These are phyloP conservation scores for Vigna angularis DNA, from an alignment of 306 rosid species.

Conservation along the genomic window DNA sequence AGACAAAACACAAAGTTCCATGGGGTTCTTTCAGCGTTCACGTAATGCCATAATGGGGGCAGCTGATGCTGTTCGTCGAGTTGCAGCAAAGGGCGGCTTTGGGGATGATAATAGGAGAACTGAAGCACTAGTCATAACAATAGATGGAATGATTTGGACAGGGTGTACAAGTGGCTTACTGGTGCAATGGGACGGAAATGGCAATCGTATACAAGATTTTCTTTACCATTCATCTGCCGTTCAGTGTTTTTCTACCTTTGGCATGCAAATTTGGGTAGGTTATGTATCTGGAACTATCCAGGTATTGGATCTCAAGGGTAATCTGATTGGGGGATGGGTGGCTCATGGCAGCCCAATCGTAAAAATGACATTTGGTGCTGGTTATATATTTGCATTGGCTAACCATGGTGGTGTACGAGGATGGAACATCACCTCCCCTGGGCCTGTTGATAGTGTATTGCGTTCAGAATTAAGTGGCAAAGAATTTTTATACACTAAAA, in stretches of 20 bases:
- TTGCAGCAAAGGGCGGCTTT: constrained; percentile 82
- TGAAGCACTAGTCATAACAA: constrained; percentile 73
- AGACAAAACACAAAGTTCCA: constrained; percentile 77
- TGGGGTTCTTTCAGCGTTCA: constrained; percentile 97
- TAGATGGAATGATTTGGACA: constrained; percentile 92
- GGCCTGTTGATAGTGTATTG: constrained; percentile 80
- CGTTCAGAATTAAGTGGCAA: constrained; percentile 79
- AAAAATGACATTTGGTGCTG: constrained; percentile 72
- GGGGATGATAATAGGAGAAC: constrained; percentile 93
- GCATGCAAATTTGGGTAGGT: constrained; percentile 87
- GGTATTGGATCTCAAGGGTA: constrained; percentile 85
- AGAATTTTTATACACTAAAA: constrained; percentile 83
- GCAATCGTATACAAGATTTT: constrained; percentile 85
- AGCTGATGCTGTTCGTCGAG: constrained; percentile 98
- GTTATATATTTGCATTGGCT: constrained; percentile 82
- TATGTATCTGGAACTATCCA: constrained; percentile 79
- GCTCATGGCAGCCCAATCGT: constrained; percentile 85
- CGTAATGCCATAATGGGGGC: constrained; percentile 95
- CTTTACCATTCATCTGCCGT: constrained; percentile 72
- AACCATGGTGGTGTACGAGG: constrained; percentile 96
- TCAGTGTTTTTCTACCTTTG: constrained; percentile 87
- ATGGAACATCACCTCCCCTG: constrained; percentile 89
- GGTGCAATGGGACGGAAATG: constrained; percentile 93
- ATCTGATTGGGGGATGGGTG: constrained; percentile 80
- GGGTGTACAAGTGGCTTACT: constrained; percentile 90